Conservation (phyloP, 2,329 filamentous ascomycete genomes). For the Colletotrichum lupini region DNA sequence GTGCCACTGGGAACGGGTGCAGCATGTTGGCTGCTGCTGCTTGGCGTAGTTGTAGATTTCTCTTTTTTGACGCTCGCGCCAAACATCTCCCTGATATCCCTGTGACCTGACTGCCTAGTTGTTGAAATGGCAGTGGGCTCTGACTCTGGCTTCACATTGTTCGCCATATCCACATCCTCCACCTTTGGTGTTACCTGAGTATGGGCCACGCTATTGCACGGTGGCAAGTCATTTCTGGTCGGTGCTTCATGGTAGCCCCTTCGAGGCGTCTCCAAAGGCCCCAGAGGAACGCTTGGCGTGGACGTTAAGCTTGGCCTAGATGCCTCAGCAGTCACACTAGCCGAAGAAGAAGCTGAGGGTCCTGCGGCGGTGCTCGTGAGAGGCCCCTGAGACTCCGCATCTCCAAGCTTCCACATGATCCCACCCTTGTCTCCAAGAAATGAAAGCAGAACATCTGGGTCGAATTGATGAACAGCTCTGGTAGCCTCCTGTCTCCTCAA, state of each 20-base stretch:
- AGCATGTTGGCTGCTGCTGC: neutral
- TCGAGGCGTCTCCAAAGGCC: neutral
- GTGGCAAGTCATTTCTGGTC: neutral
- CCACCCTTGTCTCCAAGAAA: conserved; percentile 24
- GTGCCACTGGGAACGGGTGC: neutral
- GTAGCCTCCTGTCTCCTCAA: conserved; percentile 26
- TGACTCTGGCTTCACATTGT: conserved; percentile 5
- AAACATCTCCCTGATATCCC: neutral
- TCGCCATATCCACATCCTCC: neutral
- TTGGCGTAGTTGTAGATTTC: neutral
- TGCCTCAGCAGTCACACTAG: neutral
- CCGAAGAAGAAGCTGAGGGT: neutral
- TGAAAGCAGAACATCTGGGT: conserved; percentile 15
- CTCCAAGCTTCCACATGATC: conserved; percentile 27
- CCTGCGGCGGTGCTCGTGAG: neutral
- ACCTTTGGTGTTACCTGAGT: neutral
- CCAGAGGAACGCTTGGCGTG: neutral
- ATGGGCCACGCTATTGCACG: neutral
- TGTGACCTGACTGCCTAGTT: neutral
- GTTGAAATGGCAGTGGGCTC: neutral
- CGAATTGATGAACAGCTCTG: conserved; percentile 7
- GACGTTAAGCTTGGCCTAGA: conserved; percentile 2
- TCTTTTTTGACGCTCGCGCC: conserved; percentile 13
- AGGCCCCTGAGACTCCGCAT: neutral
- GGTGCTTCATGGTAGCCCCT: neutral